phyloP scores from a whole-genome alignment of 2,329 filamentous ascomycete genomes.

The Zasmidium cellare region DNA sequence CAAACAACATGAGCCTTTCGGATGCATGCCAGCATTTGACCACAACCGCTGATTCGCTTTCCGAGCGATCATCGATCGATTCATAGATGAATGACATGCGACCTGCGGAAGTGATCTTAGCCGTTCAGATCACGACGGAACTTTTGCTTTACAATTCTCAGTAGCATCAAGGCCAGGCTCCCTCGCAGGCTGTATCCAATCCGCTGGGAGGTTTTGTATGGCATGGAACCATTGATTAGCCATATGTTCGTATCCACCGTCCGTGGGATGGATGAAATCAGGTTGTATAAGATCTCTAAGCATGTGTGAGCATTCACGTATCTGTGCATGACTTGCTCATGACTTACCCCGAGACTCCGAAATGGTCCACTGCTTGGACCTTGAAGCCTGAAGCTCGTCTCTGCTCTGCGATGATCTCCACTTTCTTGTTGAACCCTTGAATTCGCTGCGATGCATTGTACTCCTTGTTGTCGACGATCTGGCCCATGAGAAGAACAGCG shows the following conservation, averaged over 20 bases:
- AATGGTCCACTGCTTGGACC: constrained; percentile 29
- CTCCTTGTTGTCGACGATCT: constrained; percentile 32
- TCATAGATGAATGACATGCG: no score
- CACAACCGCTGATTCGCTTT: no score
- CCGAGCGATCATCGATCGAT: no score
- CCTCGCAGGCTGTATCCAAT: constrained; percentile 8
- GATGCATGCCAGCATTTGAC: no score
- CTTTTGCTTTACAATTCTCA: not conserved
- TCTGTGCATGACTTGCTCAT: not conserved
- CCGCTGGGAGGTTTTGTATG: constrained; percentile 4
- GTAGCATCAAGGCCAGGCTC: not conserved
- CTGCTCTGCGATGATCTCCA: constrained; percentile 25
- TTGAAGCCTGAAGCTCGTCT: constrained; percentile 27
- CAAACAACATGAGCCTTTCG: no score
- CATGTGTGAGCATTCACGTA: not conserved
- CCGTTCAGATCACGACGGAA: not conserved
- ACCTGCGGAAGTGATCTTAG: not conserved
- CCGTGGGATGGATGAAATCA: constrained; percentile 4
- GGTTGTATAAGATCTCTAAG: not conserved
- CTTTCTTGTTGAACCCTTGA: constrained; percentile 26
- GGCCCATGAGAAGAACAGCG: constrained; percentile 39
- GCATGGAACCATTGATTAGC: constrained; percentile 9
- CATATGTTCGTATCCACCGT: constrained; percentile 11
- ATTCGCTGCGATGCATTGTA: constrained; percentile 17
- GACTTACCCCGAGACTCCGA: constrained; percentile 4